These are phyloP conservation scores for Notholithocarpus densiflorus DNA, from an alignment of 306 rosid species.

Conservation along the genomic window DNA sequence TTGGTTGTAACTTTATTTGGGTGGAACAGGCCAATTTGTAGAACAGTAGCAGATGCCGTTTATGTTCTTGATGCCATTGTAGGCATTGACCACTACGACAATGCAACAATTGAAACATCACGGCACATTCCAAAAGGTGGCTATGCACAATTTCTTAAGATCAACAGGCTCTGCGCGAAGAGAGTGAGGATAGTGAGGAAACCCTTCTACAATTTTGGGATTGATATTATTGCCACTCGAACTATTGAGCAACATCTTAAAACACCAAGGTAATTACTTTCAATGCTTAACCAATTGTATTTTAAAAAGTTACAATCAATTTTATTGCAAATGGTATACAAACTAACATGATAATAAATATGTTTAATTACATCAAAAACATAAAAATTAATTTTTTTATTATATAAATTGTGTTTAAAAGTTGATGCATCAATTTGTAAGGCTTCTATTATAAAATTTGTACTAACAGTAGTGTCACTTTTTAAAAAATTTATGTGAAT, in stretches of 20 bases:
- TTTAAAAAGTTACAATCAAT: not conserved
- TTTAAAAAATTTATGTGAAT: too few species aligned
- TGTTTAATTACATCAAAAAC: too few species aligned
- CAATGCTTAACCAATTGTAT: not conserved
- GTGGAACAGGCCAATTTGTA: constrained; percentile 50
- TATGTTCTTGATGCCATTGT: constrained; percentile 57
- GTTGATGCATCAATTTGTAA: too few species aligned
- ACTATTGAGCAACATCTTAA: constrained; percentile 33
- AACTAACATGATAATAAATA: too few species aligned
- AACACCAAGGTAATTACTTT: constrained; percentile 49
- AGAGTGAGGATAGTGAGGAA: constrained; percentile 46
- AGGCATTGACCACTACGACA: constrained; percentile 40
- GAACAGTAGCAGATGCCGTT: constrained; percentile 64
- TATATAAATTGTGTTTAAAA: too few species aligned
- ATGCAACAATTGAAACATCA: constrained; percentile 41
- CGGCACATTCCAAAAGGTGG: constrained; percentile 55
- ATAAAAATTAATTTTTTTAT: too few species aligned
- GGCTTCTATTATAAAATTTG: too few species aligned
- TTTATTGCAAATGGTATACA: too few species aligned
- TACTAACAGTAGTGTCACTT: too few species aligned
- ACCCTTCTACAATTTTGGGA: constrained; percentile 21
- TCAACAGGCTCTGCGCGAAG: constrained; percentile 53
- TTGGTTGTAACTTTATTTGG: not conserved
- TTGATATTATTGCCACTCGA: constrained; percentile 4
- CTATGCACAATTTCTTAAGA: constrained; percentile 49